Conservation (phyloP, 164 flowering plant genomes). For the Magnolia officinalis region DNA sequence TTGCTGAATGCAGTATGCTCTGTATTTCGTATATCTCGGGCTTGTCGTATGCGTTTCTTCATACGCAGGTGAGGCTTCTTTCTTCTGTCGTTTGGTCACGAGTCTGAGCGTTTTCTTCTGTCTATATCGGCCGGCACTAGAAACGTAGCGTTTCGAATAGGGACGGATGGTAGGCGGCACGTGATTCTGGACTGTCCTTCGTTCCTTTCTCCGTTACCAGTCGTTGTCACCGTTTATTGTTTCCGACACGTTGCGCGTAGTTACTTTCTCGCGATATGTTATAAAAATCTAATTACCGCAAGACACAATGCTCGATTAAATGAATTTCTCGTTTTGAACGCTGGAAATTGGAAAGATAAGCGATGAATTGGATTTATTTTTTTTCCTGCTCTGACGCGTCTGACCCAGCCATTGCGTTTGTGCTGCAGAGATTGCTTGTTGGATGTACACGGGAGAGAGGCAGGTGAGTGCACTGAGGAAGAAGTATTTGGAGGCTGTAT, state of each 20-base stretch:
- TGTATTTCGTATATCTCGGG: constrained; percentile 91
- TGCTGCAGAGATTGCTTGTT: constrained; percentile 77
- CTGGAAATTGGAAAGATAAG: too few relatives aligned
- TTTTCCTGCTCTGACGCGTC: not conserved
- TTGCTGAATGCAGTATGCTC: constrained; percentile 71
- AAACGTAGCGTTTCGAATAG: not conserved
- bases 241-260: not conserved
- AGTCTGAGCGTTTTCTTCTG: not conserved
- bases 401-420: not conserved
- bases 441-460: constrained; percentile 98
- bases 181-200: not conserved
- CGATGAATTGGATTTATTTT: not conserved
- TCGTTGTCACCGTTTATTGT: not conserved
- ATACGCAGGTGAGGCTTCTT: constrained; percentile 61
- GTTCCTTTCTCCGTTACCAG: not conserved
- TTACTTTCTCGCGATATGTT: too few relatives aligned
- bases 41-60: constrained; percentile 84
- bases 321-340: too few relatives aligned
- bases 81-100: not conserved
- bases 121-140: not conserved
- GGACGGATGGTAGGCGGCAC: not conserved
- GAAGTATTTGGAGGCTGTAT: constrained; percentile 86
- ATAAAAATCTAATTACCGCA: too few relatives aligned
- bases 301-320: too few relatives aligned
- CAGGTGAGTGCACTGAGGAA: constrained; percentile 79